Conservation (phyloP, 2,329 filamentous ascomycete genomes). For the Alternaria triticina region DNA sequence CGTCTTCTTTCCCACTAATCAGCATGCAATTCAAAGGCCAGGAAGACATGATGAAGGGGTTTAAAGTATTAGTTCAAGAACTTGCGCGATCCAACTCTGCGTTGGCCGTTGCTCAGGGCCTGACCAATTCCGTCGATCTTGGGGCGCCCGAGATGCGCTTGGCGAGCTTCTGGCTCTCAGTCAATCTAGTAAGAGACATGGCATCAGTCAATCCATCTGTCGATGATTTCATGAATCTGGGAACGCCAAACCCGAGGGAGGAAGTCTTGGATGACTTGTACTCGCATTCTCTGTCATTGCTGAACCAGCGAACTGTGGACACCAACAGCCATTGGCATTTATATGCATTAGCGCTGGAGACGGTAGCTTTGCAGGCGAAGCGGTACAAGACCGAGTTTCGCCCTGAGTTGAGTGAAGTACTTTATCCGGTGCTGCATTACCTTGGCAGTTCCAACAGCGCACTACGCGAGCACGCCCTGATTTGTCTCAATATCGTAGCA, state of each 20-base stretch:
- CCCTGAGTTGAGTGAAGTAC: slow-evolving; percentile 83
- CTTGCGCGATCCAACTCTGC: slow-evolving; percentile 55
- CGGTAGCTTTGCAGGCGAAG: slow-evolving; percentile 76
- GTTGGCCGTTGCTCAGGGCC: slow-evolving; percentile 64
- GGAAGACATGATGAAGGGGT: slow-evolving; percentile 65
- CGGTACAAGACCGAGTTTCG: slow-evolving; percentile 73
- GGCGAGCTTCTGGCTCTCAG: slow-evolving; percentile 80
- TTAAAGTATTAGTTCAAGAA: slow-evolving; percentile 66
- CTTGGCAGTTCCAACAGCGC: slow-evolving; percentile 73
- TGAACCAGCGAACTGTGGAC: slow-evolving; percentile 56
- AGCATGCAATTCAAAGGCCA: slow-evolving; percentile 68
- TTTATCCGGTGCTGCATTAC: slow-evolving; percentile 91
- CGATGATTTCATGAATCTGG: slow-evolving; percentile 70
- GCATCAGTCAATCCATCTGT: slow-evolving; percentile 61
- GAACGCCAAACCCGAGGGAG: slow-evolving; percentile 34
- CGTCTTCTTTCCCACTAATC: slow-evolving; percentile 63
- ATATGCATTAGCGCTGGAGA: slow-evolving; percentile 80
- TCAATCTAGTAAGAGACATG: slow-evolving; percentile 70
- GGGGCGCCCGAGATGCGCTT: slow-evolving; percentile 66
- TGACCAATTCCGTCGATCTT: slow-evolving; percentile 69
- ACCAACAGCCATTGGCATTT: slow-evolving; percentile 69
- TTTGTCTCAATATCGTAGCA: slow-evolving; percentile 81
- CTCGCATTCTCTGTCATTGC: slow-evolving; percentile 67
- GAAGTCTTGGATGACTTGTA: slow-evolving; percentile 68
- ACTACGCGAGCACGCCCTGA: slow-evolving; percentile 81